Percentiles rank a stretch among this genome's conserved stretches.
Conservation (phyloP, 768 basidiomycete genomes). For the Boletellus ananas region DNA sequence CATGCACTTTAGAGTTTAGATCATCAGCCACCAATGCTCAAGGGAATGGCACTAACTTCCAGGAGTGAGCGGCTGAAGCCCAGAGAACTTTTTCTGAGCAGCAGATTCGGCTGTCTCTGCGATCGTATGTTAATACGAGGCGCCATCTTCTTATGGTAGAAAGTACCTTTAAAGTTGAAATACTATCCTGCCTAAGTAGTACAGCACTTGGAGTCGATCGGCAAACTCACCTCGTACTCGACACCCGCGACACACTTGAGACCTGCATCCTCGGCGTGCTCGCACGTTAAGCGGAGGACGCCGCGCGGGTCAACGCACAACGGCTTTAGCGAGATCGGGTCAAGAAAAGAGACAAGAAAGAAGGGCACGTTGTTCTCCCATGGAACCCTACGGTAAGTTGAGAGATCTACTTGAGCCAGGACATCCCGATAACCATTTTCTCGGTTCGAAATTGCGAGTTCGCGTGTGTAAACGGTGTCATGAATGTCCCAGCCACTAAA, state of each 20-base stretch:
- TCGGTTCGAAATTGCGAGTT: slow-evolving; percentile 87
- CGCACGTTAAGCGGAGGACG: slow-evolving; percentile 58
- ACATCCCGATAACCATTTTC: slow-evolving; percentile 92
- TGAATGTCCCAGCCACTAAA: slow-evolving; percentile 89
- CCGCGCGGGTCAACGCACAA: slow-evolving; percentile 84
- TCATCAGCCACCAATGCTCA: neutral
- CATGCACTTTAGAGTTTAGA: slow-evolving; percentile 84
- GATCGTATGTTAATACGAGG: slow-evolving; percentile 8
- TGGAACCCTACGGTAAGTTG: slow-evolving; percentile 82
- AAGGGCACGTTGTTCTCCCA: slow-evolving; percentile 93
- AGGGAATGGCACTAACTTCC: slow-evolving; percentile 64
- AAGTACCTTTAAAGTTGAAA: slow-evolving; percentile 82
- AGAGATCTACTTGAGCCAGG: slow-evolving; percentile 80
- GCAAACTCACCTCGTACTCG: slow-evolving; percentile 77
- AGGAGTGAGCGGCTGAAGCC: slow-evolving; percentile 78
- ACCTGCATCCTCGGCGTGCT: slow-evolving; percentile 44
- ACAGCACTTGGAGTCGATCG: neutral
- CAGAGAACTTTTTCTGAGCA: slow-evolving; percentile 72
- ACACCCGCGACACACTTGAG: slow-evolving; percentile 78
- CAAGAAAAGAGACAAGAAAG: slow-evolving; percentile 87
- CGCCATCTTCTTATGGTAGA: neutral
- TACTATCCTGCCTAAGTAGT: slow-evolving; percentile 46
- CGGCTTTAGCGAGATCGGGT: slow-evolving; percentile 78
- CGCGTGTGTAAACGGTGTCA: slow-evolving; percentile 77
- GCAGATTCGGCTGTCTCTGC: slow-evolving; percentile 77